These are phyloP conservation scores for Clarireedia sp. DNA, from an alignment of 2,329 filamentous ascomycete genomes.

Conservation along the genomic window DNA sequence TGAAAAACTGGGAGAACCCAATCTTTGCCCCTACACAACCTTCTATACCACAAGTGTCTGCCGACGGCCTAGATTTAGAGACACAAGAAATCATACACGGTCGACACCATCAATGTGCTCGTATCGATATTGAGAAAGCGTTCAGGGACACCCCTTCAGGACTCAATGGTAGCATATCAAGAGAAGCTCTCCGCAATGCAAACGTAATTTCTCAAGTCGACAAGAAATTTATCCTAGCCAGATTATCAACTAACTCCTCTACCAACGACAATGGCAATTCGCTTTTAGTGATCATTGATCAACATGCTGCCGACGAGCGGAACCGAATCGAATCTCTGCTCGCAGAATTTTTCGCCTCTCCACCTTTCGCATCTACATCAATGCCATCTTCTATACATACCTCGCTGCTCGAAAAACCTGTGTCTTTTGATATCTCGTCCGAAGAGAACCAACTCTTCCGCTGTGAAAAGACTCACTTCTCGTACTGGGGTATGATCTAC, in stretches of 20 bases:
- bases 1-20: constrained; percentile 67
- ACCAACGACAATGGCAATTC: constrained; percentile 15
- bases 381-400: constrained; percentile 25
- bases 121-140: constrained; percentile 24
- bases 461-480: constrained; percentile 49
- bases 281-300: constrained; percentile 71
- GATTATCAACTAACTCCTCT: constrained; percentile 22
- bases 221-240: constrained; percentile 76
- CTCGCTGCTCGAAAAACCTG: constrained; percentile 40
- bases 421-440: constrained; percentile 56
- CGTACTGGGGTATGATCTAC: constrained; percentile 65
- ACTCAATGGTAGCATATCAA: constrained; percentile 48
- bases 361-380: neutral
- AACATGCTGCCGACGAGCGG: constrained; percentile 91
- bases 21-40: constrained; percentile 51
- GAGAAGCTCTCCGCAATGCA: constrained; percentile 49
- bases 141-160: constrained; percentile 21
- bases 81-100: constrained; percentile 20
- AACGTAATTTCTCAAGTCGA: constrained; percentile 77
- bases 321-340: constrained; percentile 71
- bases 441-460: constrained; percentile 54
- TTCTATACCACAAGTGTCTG: constrained; percentile 37
- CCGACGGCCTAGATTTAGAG: constrained; percentile 25
- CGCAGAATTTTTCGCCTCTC: constrained; percentile 40
- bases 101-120: constrained; percentile 22